phyloP scores from a whole-genome alignment of 2,329 filamentous ascomycete species.

The Neofusicoccum sp. region DNA sequence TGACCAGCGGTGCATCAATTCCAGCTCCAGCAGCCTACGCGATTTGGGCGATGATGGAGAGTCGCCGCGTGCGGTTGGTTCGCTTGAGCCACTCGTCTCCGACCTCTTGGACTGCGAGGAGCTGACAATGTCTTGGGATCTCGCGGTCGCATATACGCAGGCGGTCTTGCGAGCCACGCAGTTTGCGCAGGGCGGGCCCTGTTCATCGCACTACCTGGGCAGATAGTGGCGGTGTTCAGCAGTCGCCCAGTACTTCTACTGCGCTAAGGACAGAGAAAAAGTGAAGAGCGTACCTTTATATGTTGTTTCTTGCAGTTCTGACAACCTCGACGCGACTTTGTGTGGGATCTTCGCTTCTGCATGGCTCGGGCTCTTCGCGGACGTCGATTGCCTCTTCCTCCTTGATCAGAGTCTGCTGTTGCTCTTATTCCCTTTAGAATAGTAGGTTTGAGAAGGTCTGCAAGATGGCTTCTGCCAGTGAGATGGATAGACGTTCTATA shows the following conservation, averaged over 20 bases:
- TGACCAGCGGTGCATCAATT: conserved; percentile 54
- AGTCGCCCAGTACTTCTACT: no score
- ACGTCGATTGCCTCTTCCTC: no score
- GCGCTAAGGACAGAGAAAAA: no score
- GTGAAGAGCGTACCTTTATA: conserved; percentile 36
- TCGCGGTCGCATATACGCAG: not conserved
- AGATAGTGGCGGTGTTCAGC: not conserved
- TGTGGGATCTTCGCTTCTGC: conserved; percentile 37
- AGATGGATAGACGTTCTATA: no score
- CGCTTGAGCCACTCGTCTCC: not conserved
- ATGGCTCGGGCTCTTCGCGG: not conserved
- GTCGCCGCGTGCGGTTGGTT: not conserved
- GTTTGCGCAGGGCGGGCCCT: conserved; percentile 37
- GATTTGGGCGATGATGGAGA: conserved; percentile 4
- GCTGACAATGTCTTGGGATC: not conserved
- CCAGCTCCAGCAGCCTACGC: conserved; percentile 42
- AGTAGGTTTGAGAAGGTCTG: no score
- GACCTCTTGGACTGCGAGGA: not conserved
- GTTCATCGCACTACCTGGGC: conserved; percentile 35
- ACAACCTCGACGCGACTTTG: conserved; percentile 44
- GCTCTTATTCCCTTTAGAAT: no score
- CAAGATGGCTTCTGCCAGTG: no score
- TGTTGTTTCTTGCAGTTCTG: conserved; percentile 42
- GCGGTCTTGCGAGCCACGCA: conserved; percentile 28
- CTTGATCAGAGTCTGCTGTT: no score